phyloP scores from a whole-genome alignment of 768 basidiomycete species.

The Xerocomus potaroensis region DNA sequence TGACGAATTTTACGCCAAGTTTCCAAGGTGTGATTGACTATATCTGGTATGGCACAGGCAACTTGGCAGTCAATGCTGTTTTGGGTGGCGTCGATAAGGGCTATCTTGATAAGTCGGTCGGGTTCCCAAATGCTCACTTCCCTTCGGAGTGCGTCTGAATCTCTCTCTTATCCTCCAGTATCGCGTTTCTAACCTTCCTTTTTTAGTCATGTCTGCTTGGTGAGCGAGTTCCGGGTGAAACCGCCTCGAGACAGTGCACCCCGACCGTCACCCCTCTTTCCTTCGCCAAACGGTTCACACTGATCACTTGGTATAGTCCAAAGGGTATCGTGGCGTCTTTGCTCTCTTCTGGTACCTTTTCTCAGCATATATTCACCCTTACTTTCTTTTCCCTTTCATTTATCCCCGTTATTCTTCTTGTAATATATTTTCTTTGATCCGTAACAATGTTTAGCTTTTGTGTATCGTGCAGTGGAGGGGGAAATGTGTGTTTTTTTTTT shows the following conservation, averaged over 20 bases:
- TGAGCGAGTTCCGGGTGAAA: conserved; percentile 75
- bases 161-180: conserved; percentile 4
- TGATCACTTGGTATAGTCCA: conserved; percentile 8
- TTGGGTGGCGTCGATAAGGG: conserved; percentile 80
- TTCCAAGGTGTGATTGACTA: conserved; percentile 91
- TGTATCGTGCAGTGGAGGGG: conserved; percentile 22
- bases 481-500: conserved; percentile 15
- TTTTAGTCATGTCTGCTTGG: conserved; percentile 66
- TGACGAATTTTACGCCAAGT: conserved; percentile 89
- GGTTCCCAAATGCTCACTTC: conserved; percentile 96
- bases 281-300: conserved; percentile 35
- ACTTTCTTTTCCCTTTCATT: conserved; percentile 9
- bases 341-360: conserved; percentile 6
- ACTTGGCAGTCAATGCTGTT: conserved; percentile 74
- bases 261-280: conserved; percentile 38
- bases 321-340: conserved; percentile 5
- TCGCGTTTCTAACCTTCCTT: conserved; percentile 5
- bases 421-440: conserved; percentile 21
- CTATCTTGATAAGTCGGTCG: conserved; percentile 88
- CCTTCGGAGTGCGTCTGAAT: conserved; percentile 81
- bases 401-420: conserved; percentile 23
- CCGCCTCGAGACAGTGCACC: conserved; percentile 50
- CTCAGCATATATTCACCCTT: conserved; percentile 7
- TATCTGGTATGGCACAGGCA: conserved; percentile 82
- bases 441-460: conserved; percentile 28